Evolutionary conservation across 2,329 filamentous ascomycete genomes (phyloP).

Genomic region (Trichoderma sp.): DNA sequence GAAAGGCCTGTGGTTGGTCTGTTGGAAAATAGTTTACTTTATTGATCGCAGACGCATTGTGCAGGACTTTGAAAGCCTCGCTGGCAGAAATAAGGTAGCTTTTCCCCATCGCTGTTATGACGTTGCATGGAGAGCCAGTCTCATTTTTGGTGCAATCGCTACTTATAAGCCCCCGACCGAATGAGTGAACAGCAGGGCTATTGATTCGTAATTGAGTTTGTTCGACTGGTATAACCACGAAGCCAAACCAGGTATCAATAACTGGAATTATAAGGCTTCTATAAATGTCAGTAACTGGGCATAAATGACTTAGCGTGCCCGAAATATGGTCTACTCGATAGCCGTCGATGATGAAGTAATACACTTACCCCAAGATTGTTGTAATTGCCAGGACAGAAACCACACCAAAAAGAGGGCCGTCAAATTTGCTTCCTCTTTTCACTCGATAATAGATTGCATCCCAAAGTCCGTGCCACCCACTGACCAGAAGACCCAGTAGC

Average conservation of each 20-base stretch:
- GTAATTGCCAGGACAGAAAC: neutral
- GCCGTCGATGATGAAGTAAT: neutral
- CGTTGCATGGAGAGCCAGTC: neutral
- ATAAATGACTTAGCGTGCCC: neutral
- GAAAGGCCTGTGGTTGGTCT: neutral
- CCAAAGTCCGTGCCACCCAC: neutral
- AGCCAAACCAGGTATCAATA: constrained; percentile 1
- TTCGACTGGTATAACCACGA: neutral
- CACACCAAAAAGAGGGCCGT: neutral
- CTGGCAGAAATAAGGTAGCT: neutral
- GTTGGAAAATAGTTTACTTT: neutral
- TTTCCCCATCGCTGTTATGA: neutral
- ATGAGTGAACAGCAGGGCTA: neutral
- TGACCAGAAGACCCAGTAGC: neutral
- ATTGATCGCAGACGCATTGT: neutral
- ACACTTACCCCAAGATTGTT: neutral
- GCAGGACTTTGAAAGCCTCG: neutral
- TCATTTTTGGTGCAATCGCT: neutral
- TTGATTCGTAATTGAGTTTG: neutral
- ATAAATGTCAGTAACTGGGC: neutral
- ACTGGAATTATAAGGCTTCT: neutral
- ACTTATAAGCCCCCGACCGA: neutral
- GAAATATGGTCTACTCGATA: neutral
- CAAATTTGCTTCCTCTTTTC: neutral
- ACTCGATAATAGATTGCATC: neutral